These are phyloP conservation scores for Colletotrichum noveboracense DNA, from an alignment of 2,329 filamentous ascomycete species.

Conservation along the genomic window DNA sequence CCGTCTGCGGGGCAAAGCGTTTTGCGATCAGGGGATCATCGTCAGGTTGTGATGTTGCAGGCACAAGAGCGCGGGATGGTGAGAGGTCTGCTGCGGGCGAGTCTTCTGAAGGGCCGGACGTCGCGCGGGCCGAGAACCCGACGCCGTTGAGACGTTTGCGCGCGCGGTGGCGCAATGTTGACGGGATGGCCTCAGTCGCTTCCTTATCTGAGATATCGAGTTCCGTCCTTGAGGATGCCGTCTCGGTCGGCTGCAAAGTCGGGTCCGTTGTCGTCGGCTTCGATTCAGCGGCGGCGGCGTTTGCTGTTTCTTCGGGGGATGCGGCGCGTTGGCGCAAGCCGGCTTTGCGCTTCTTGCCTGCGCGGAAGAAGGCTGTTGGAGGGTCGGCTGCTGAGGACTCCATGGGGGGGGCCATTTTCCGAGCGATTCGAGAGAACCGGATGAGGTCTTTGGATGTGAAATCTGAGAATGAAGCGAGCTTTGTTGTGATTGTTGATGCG, in stretches of 20 bases:
- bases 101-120: slow-evolving; percentile 17
- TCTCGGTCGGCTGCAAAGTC: not conserved
- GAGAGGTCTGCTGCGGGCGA: not conserved
- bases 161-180: slow-evolving; percentile 49
- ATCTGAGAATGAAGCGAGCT: not conserved
- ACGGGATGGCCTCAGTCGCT: not conserved
- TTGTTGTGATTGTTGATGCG: not conserved
- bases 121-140: slow-evolving; percentile 50
- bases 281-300: not conserved
- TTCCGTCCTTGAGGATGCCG: not conserved
- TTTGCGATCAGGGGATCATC: slow-evolving; percentile 32
- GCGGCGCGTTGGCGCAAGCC: slow-evolving; percentile 55
- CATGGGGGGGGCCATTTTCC: slow-evolving; percentile 27
- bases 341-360: slow-evolving; percentile 63
- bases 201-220: slow-evolving; percentile 2
- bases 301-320: slow-evolving; percentile 26
- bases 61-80: slow-evolving; percentile 1
- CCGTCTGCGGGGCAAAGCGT: slow-evolving; percentile 77
- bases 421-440: too few species aligned
- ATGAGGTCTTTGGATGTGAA: not conserved
- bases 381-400: slow-evolving; percentile 22
- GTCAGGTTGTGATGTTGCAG: slow-evolving; percentile 36
- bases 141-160: slow-evolving; percentile 59
- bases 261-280: slow-evolving; percentile 3
- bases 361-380: slow-evolving; percentile 56